Evolutionary conservation across 352 stramenopile genomes (phyloP).

Genomic region (Pythium aristosporum): DNA sequence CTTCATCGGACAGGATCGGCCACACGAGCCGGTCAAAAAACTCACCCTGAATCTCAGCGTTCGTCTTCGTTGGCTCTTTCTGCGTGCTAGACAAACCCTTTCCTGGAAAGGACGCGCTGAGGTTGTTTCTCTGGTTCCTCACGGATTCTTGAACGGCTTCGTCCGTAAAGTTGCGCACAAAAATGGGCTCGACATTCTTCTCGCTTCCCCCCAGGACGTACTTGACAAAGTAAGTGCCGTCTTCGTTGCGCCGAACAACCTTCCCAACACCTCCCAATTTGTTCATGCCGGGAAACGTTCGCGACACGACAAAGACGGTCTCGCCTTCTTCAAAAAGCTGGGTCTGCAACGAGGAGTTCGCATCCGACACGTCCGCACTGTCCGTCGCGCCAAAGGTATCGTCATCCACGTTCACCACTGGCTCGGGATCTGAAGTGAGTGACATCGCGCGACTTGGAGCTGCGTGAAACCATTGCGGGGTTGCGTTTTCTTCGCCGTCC

Average conservation of each 20-base stretch:
- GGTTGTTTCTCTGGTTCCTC: conserved; percentile 40
- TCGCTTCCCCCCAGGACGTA: conserved; percentile 80
- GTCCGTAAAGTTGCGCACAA: conserved; percentile 69
- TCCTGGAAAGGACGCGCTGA: background rate
- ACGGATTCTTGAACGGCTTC: conserved; percentile 75
- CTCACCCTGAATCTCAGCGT: conserved; percentile 38
- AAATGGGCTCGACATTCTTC: conserved; percentile 58
- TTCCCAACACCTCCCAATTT: conserved; percentile 63
- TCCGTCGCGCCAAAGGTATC: conserved; percentile 5
- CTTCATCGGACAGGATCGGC: conserved; percentile 70
- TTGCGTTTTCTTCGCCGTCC: background rate
- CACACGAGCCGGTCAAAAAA: conserved; percentile 83
- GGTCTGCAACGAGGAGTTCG: background rate
- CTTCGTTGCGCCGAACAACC: conserved; percentile 50
- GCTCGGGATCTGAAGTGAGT: background rate
- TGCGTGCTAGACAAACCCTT: conserved; percentile 16
- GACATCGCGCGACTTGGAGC: background rate
- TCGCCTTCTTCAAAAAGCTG: conserved; percentile 53
- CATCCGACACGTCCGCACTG: conserved; percentile 2
- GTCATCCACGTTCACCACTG: background rate
- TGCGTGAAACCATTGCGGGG: conserved; percentile 13
- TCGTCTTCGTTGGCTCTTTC: conserved; percentile 13
- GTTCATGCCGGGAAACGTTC: conserved; percentile 80
- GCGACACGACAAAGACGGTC: conserved; percentile 70
- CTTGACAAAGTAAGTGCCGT: conserved; percentile 81